Evolutionary conservation across 202 grass and related monocot species (phyloP).

Genomic region (Saccharum hybrid): DNA sequence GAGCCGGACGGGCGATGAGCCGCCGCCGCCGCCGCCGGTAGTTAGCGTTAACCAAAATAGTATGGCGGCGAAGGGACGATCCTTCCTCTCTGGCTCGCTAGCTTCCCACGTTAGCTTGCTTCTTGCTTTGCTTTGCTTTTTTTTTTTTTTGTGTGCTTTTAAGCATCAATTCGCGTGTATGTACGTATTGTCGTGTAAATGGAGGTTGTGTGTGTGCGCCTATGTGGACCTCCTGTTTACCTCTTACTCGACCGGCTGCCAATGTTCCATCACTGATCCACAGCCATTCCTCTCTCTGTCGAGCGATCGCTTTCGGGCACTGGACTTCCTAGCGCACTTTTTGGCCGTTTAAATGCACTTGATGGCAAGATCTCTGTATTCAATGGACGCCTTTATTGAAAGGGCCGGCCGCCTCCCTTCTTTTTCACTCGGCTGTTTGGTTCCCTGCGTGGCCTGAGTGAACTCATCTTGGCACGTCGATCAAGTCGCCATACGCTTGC

Average conservation of each 20-base stretch:
- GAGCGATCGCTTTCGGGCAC: constrained; percentile 14
- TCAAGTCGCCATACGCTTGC: not conserved
- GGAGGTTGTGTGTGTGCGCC: not conserved
- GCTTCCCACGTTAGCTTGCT: no score
- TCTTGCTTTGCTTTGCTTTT: no score
- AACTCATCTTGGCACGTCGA: no score
- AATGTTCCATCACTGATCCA: not conserved
- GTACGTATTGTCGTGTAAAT: constrained; percentile 13
- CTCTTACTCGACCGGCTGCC: not conserved
- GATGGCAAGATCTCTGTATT: not conserved
- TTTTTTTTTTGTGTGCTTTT: no score
- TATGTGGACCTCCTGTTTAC: constrained; percentile 26
- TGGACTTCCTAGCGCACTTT: not conserved
- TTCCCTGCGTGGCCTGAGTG: no score
- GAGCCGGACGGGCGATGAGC: no score
- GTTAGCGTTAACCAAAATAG: no score
- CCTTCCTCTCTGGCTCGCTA: no score
- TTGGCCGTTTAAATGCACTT: constrained; percentile 2
- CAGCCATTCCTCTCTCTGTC: constrained; percentile 5
- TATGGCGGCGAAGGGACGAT: no score
- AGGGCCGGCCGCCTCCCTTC: not conserved
- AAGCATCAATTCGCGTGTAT: not conserved
- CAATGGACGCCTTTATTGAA: constrained; percentile 9
- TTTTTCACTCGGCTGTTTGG: no score
- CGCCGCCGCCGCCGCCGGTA: no score